Evolutionary conservation across 2,329 filamentous ascomycete species (phyloP).

Genomic region (Fusarium sp.): DNA sequence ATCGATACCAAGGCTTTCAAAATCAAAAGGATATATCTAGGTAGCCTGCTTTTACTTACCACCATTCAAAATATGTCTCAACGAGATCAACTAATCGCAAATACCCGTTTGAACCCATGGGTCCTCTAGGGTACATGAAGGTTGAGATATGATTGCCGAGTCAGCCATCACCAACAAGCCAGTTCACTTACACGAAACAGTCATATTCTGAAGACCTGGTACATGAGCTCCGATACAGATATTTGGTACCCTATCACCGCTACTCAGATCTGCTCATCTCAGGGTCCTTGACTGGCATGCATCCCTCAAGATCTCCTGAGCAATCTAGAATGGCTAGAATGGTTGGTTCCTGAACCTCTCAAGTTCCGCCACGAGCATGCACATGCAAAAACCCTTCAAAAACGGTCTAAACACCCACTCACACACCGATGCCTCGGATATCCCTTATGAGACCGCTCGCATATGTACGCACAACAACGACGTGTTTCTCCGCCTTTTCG

Average conservation of each 20-base stretch:
- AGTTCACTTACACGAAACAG: background rate
- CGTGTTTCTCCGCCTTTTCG: constrained; percentile 4
- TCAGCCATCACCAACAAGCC: background rate
- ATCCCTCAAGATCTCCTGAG: constrained; percentile 10
- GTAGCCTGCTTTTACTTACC: no score
- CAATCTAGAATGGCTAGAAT: background rate
- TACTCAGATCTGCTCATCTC: background rate
- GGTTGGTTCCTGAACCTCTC: constrained; percentile 24
- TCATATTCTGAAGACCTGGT: background rate
- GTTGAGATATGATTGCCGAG: no score
- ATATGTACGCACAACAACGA: constrained; percentile 7
- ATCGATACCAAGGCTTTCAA: no score
- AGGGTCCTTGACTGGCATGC: constrained; percentile 14
- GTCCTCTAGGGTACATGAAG: no score
- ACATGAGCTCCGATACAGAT: background rate
- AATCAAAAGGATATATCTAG: no score
- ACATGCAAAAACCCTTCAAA: constrained; percentile 15
- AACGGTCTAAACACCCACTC: constrained; percentile 18
- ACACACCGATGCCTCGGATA: constrained; percentile 20
- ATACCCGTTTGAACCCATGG: no score
- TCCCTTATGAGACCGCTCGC: constrained; percentile 23
- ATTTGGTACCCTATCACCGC: no score
- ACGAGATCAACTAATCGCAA: no score
- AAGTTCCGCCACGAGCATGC: constrained; percentile 11
- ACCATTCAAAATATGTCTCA: no score